These are phyloP conservation scores for Quercus phellos DNA, from an alignment of 331 rosid genomes.

Conservation along the genomic window DNA sequence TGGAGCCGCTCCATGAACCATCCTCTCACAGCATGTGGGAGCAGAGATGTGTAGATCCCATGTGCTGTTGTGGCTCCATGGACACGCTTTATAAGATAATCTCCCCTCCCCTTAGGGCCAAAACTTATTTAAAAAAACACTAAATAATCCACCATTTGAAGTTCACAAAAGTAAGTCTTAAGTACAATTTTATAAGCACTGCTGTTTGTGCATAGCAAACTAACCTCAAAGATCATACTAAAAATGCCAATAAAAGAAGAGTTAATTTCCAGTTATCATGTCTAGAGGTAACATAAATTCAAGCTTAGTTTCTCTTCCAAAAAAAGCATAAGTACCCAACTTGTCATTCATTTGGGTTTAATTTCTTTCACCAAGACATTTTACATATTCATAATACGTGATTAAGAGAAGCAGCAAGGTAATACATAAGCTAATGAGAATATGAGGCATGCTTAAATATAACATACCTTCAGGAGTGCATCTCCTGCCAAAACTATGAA, in stretches of 20 bases:
- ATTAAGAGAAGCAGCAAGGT: neutral
- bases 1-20: too few species aligned
- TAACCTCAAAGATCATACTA: neutral
- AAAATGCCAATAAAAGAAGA: neutral
- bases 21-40: too few species aligned
- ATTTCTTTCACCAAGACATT: neutral
- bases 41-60: too few species aligned
- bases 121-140: too few species aligned
- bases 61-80: too few species aligned
- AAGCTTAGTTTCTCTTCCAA: neutral
- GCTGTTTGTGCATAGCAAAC: neutral
- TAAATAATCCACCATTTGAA: neutral
- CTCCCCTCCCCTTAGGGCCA: neutral
- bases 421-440: conserved; percentile 4
- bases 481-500: conserved; percentile 73
- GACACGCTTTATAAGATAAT: too few species aligned
- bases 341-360: neutral
- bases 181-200: neutral
- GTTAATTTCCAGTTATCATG: neutral
- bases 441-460: neutral
- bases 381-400: neutral
- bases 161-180: neutral
- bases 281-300: neutral
- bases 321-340: neutral
- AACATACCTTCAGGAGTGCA: conserved; percentile 91